phyloP scores from a whole-genome alignment of 1,284 basidiomycete species.

The Earliella scabrosa region DNA sequence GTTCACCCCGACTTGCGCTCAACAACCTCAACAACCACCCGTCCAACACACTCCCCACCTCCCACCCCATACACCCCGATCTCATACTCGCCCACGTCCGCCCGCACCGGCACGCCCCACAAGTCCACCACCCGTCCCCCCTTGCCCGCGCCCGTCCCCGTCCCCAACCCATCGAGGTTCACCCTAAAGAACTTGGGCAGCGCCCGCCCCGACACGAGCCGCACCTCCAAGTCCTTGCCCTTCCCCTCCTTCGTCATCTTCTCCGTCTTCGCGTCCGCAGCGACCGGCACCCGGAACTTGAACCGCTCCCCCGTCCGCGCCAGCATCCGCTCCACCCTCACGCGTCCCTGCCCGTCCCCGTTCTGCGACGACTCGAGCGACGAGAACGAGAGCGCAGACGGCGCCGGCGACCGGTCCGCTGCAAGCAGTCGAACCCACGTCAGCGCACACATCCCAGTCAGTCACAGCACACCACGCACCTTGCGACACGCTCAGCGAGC shows the following conservation, averaged over 20 bases:
- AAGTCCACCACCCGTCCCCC: conserved; percentile 53
- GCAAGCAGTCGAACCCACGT: neutral
- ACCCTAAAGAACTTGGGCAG: conserved; percentile 63
- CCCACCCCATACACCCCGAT: conserved; percentile 59
- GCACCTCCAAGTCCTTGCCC: conserved; percentile 44
- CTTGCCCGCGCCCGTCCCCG: conserved; percentile 35
- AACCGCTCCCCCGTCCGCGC: conserved; percentile 64
- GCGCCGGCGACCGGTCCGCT: conserved; percentile 41
- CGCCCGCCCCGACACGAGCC: conserved; percentile 53
- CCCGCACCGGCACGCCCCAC: conserved; percentile 53
- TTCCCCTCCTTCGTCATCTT: conserved; percentile 15
- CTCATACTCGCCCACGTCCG: conserved; percentile 59
- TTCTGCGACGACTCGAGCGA: conserved; percentile 62
- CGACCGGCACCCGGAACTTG: conserved; percentile 57
- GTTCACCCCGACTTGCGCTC: conserved; percentile 37
- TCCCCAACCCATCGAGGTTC: conserved; percentile 45
- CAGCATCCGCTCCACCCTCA: conserved; percentile 44
- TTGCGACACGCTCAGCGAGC: conserved; percentile 8
- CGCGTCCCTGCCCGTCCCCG: conserved; percentile 29
- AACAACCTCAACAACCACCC: conserved; percentile 63
- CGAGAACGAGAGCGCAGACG: conserved; percentile 56
- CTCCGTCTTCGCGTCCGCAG: conserved; percentile 19
- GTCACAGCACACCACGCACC: conserved; percentile 13
- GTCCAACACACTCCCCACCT: conserved; percentile 55
- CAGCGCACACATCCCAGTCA: neutral